Percentiles rank a stretch among this genome's conserved stretches.
These are phyloP conservation scores for Chlamydomonas sphaeroides DNA, from an alignment of 139 green algal species.

Conservation along the genomic window DNA sequence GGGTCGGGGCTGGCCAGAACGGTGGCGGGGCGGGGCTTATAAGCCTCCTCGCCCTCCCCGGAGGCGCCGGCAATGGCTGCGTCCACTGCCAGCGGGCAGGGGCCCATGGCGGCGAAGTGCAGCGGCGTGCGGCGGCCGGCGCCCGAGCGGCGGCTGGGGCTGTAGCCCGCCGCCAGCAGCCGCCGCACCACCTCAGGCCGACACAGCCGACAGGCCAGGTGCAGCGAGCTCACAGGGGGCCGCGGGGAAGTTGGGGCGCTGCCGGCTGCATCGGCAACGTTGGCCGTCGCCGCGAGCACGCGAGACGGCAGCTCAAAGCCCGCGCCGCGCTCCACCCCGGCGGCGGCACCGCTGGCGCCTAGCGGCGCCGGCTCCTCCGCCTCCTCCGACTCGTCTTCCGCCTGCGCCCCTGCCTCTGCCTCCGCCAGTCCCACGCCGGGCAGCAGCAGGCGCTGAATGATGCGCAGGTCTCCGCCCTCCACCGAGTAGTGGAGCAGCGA, in stretches of 20 bases:
- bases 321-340: background rate
- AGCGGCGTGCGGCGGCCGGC: background rate
- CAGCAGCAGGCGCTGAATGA: conserved; percentile 16
- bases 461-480: conserved; percentile 11
- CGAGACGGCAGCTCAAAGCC: conserved; percentile 12
- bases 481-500: conserved; percentile 43
- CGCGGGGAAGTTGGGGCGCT: background rate
- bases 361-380: background rate
- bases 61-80: no score
- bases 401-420: background rate
- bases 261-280: no score
- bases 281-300: background rate
- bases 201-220: conserved; percentile 30
- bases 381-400: background rate
- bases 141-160: background rate
- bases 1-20: no score
- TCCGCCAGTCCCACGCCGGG: background rate
- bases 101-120: conserved; percentile 14
- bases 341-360: no score
- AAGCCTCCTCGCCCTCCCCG: no score
- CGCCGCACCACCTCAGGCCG: background rate
- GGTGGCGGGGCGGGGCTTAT: no score
- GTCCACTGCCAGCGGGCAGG: background rate
- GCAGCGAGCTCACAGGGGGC: background rate
- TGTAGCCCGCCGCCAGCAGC: conserved; percentile 31